A percentile compares a stretch with the other conserved stretches of the same genome.
phyloP scores from a whole-genome alignment of 2,329 filamentous ascomycete genomes.

The Pestalotiopsis sp. region DNA sequence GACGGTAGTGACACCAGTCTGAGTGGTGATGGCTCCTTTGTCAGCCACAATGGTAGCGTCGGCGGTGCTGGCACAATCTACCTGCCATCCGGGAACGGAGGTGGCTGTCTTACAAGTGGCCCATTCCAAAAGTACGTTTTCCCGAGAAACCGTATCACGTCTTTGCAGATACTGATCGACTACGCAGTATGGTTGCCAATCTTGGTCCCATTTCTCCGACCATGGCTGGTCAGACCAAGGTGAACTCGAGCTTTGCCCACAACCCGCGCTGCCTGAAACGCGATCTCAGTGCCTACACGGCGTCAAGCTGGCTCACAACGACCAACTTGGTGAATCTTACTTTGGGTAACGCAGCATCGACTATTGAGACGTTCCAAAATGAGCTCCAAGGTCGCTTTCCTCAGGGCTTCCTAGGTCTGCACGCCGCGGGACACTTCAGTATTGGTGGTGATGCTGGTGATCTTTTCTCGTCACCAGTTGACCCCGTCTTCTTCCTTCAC shows the following conservation, averaged over 20 bases:
- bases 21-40: slow-evolving; percentile 46
- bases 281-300: slow-evolving; percentile 22
- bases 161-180: too few species aligned
- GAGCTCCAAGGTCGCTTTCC: slow-evolving; percentile 34
- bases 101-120: slow-evolving; percentile 50
- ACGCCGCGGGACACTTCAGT: slow-evolving; percentile 30
- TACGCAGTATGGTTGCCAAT: slow-evolving; percentile 24
- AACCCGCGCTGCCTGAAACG: slow-evolving; percentile 27
- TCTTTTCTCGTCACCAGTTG: slow-evolving; percentile 20
- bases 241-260: slow-evolving; percentile 16
- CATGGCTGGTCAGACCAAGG: slow-evolving; percentile 16
- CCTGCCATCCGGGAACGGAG: slow-evolving; percentile 51
- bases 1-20: slow-evolving; percentile 54
- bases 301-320: slow-evolving; percentile 22
- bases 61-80: slow-evolving; percentile 20
- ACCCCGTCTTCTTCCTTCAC: slow-evolving; percentile 27
- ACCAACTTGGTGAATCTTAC: slow-evolving; percentile 28
- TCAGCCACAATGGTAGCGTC: slow-evolving; percentile 22
- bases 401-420: slow-evolving; percentile 26
- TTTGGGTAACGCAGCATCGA: slow-evolving; percentile 18
- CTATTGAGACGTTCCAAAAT: slow-evolving; percentile 35
- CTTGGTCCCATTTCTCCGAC: slow-evolving; percentile 29
- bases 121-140: slow-evolving; percentile 36
- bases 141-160: not conserved
- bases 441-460: slow-evolving; percentile 27